phyloP scores from a whole-genome alignment of 2,329 filamentous ascomycete species.

The Colletotrichum sidae region DNA sequence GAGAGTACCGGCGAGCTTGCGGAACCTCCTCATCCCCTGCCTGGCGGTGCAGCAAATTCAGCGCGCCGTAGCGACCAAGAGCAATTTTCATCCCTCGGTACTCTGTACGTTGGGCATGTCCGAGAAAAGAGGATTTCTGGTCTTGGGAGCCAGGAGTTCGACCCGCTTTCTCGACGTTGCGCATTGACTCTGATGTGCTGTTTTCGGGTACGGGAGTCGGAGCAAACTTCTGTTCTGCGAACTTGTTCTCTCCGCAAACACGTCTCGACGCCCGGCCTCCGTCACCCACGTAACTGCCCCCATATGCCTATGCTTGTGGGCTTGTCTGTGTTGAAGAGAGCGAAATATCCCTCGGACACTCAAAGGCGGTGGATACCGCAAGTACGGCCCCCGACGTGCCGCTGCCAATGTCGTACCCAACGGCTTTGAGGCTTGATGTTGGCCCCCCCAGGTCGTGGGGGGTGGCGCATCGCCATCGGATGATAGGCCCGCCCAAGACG shows the following conservation, averaged over 20 bases:
- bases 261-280: background rate
- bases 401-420: constrained; percentile 19
- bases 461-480: no score
- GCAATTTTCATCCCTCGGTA: background rate
- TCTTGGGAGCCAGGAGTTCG: background rate
- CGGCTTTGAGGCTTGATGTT: constrained; percentile 24
- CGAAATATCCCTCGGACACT: no score
- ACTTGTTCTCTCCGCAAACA: constrained; percentile 8
- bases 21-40: no score
- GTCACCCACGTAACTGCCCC: background rate
- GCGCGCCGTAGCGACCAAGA: no score
- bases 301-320: no score
- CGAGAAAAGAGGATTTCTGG: constrained; percentile 8
- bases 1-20: no score
- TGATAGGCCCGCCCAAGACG: no score
- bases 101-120: constrained; percentile 6
- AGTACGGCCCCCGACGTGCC: constrained; percentile 5
- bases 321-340: no score
- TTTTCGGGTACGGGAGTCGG: constrained; percentile 12
- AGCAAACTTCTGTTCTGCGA: background rate
- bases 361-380: background rate
- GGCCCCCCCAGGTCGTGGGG: constrained; percentile 1
- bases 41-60: no score
- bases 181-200: constrained; percentile 16
- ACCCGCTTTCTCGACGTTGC: constrained; percentile 9